A percentile compares a stretch with the other conserved stretches of the same genome.
phyloP scores from a whole-genome alignment of 495 filamentous ascomycete genomes.

The Lophiotrema nucula region DNA sequence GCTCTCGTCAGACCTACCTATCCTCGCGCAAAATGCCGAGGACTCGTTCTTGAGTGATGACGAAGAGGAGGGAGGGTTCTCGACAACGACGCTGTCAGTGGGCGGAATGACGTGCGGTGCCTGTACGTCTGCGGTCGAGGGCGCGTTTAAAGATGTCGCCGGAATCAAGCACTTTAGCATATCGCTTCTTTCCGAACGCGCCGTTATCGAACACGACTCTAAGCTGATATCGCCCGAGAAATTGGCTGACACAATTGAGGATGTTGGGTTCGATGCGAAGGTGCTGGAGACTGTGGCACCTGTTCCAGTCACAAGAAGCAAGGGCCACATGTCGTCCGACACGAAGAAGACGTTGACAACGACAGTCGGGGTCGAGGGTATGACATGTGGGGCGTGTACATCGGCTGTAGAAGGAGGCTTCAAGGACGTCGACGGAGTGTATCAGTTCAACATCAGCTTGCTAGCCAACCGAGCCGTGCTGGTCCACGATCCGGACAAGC shows the following conservation, averaged over 20 bases:
- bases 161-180: slow-evolving; percentile 46
- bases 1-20: slow-evolving; percentile 71
- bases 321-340: slow-evolving; percentile 9
- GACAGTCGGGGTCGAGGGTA: slow-evolving; percentile 83
- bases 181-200: slow-evolving; percentile 59
- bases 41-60: slow-evolving; percentile 35
- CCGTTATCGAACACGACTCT: slow-evolving; percentile 50
- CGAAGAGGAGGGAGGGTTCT: slow-evolving; percentile 41
- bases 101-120: slow-evolving; percentile 98
- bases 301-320: slow-evolving; percentile 9
- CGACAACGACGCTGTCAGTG: slow-evolving; percentile 81
- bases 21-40: slow-evolving; percentile 15
- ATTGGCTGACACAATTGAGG: slow-evolving; percentile 64
- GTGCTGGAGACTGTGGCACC: slow-evolving; percentile 40
- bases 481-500: slow-evolving; percentile 69
- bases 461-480: slow-evolving; percentile 89
- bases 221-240: slow-evolving; percentile 58
- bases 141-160: slow-evolving; percentile 61
- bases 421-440: slow-evolving; percentile 69
- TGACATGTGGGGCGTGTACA: slow-evolving; percentile 97
- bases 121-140: slow-evolving; percentile 87
- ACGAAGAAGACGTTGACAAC: slow-evolving; percentile 56
- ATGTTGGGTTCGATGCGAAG: slow-evolving; percentile 47
- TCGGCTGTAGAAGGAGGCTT: slow-evolving; percentile 86
- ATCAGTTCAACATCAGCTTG: slow-evolving; percentile 88